These are phyloP conservation scores for Astragalus membranaceus DNA, from an alignment of 306 rosid genomes.

Conservation along the genomic window DNA sequence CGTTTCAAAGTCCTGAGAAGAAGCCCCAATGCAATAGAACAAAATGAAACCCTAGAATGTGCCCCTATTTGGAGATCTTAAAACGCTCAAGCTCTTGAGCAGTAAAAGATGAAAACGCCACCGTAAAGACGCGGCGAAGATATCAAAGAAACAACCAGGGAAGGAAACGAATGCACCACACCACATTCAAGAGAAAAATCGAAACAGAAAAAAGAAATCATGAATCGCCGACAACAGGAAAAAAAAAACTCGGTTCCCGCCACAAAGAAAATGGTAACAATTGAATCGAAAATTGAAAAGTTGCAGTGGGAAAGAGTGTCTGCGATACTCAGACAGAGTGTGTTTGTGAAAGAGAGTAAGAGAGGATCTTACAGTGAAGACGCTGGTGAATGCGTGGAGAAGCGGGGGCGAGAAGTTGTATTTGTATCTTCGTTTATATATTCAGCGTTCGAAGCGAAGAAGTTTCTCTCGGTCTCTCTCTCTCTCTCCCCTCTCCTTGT, in stretches of 20 bases:
- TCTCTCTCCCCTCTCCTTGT: conserved; percentile 14
- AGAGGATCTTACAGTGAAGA: conserved; percentile 35
- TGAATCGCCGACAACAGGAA: background rate
- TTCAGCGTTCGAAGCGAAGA: conserved; percentile 18
- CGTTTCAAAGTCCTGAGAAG: background rate
- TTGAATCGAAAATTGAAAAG: background rate
- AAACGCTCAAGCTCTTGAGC: background rate
- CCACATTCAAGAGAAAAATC: background rate
- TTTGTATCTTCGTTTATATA: conserved; percentile 18
- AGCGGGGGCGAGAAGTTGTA: conserved; percentile 6
- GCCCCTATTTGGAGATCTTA: conserved; percentile 11
- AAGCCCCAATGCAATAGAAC: conserved; percentile 11
- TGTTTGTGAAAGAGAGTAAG: background rate
- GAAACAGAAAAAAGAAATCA: background rate
- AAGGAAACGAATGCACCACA: background rate
- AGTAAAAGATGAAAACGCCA: background rate
- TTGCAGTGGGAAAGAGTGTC: conserved; percentile 1
- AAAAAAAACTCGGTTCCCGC: conserved; percentile 29
- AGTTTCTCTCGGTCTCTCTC: conserved; percentile 30
- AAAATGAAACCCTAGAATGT: conserved; percentile 32
- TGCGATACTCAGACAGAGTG: background rate
- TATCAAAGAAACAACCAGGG: background rate
- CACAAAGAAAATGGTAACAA: conserved; percentile 17
- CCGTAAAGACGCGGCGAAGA: background rate
- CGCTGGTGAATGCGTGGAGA: conserved; percentile 21